Conservation (phyloP, 1,284 basidiomycete genomes). For the Takashimella koratensis region DNA sequence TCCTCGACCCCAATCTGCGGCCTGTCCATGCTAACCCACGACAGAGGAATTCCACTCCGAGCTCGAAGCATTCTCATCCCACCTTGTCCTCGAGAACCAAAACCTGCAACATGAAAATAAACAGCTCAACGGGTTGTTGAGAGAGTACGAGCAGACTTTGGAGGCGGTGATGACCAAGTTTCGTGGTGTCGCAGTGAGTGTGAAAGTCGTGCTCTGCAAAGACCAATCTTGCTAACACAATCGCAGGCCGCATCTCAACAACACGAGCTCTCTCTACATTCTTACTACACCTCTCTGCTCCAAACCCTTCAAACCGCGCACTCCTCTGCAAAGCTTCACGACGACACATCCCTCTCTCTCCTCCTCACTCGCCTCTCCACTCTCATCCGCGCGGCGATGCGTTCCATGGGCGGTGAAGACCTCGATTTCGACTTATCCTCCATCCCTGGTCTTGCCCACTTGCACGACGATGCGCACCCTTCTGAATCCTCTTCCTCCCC, state of each 20-base stretch:
- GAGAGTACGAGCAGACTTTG: slow-evolving; percentile 92
- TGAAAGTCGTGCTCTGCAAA: too few relatives aligned
- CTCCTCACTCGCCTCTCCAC: slow-evolving; percentile 69
- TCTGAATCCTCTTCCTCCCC: slow-evolving; percentile 5
- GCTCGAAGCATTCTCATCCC: slow-evolving; percentile 82
- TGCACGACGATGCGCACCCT: not conserved
- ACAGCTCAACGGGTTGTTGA: slow-evolving; percentile 78
- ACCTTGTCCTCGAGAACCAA: slow-evolving; percentile 91
- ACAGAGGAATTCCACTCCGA: slow-evolving; percentile 90
- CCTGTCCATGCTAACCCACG: too few relatives aligned
- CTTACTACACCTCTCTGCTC: slow-evolving; percentile 88
- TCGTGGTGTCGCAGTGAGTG: slow-evolving; percentile 79
- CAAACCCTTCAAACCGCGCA: slow-evolving; percentile 64
- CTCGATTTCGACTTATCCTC: slow-evolving; percentile 23
- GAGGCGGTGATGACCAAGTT: slow-evolving; percentile 97
- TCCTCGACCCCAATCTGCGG: too few relatives aligned
- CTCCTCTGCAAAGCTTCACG: slow-evolving; percentile 59
- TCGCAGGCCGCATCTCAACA: slow-evolving; percentile 82
- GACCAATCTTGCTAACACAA: slow-evolving; percentile 4
- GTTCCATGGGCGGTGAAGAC: slow-evolving; percentile 67
- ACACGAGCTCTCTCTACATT: slow-evolving; percentile 81
- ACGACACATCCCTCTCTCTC: slow-evolving; percentile 60
- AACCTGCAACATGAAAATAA: slow-evolving; percentile 88
- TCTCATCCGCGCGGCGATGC: slow-evolving; percentile 67
- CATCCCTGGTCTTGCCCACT: slow-evolving; percentile 11